These are phyloP conservation scores for Nakazawaea molendinolei DNA, from an alignment of 805 yeast species.

Conservation along the genomic window DNA sequence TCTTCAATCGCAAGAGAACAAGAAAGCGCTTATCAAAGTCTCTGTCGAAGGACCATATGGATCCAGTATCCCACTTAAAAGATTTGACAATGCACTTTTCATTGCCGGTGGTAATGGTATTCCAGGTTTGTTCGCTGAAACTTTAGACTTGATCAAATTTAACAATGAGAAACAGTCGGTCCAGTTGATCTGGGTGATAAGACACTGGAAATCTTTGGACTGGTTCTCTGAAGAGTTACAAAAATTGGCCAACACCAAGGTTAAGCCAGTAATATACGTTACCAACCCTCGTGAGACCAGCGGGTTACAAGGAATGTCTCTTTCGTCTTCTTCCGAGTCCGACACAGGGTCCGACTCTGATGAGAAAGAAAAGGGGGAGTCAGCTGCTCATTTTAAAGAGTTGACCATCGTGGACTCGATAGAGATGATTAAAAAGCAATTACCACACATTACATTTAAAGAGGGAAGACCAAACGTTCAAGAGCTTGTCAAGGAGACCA, in stretches of 20 bases:
- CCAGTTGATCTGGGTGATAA: conserved; percentile 58
- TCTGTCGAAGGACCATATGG: conserved; percentile 65
- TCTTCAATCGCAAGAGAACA: conserved; percentile 20
- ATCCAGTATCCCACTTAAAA: conserved; percentile 28
- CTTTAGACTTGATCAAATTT: conserved; percentile 21
- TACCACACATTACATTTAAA: conserved; percentile 33
- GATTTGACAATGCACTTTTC: conserved; percentile 30
- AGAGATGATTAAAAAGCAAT: conserved; percentile 17
- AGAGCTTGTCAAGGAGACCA: conserved; percentile 29
- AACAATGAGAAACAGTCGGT: conserved; percentile 24
- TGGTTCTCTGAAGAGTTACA: conserved; percentile 42
- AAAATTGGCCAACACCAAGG: conserved; percentile 25
- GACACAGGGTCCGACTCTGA: conserved; percentile 6
- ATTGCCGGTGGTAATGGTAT: conserved; percentile 50
- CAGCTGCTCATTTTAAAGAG: too few relatives aligned
- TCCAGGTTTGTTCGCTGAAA: conserved; percentile 42
- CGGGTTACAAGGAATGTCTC: conserved; percentile 12
- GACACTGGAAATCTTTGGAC: conserved; percentile 41
- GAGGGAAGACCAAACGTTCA: conserved; percentile 38
- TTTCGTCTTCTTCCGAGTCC: conserved; percentile 4
- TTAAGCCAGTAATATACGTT: conserved; percentile 35
- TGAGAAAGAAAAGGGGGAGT: conserved; percentile 13
- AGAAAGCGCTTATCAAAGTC: conserved; percentile 27
- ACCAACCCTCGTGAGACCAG: conserved; percentile 24
- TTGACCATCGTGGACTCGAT: conserved; percentile 10